These are phyloP conservation scores for Pseudonitzschia pungens DNA, from an alignment of 108 stramenopile genomes.

Conservation along the genomic window DNA sequence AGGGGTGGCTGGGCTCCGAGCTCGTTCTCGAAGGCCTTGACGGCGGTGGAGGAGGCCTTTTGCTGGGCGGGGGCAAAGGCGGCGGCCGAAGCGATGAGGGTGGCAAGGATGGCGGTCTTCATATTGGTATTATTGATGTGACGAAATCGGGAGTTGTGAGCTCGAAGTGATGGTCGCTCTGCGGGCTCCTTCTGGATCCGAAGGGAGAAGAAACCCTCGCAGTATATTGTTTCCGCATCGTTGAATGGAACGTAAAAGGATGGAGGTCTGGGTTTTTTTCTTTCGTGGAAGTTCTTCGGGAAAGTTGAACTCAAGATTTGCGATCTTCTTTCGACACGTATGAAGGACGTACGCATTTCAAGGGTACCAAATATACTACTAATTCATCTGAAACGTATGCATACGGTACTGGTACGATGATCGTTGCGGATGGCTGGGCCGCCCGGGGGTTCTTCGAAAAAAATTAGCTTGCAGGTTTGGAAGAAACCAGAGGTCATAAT, in stretches of 20 bases:
- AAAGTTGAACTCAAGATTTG: slow-evolving; percentile 7
- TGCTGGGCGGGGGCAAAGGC: slow-evolving; percentile 66
- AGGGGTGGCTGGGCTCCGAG: slow-evolving; percentile 78
- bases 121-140: slow-evolving; percentile 30
- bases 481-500: too few relatives aligned
- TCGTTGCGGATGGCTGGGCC: too few relatives aligned
- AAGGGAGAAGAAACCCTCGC: not conserved
- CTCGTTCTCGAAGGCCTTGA: slow-evolving; percentile 71
- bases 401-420: not conserved
- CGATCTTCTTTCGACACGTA: slow-evolving; percentile 3
- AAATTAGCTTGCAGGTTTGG: too few relatives aligned
- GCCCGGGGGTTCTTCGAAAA: too few relatives aligned
- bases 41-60: slow-evolving; percentile 36
- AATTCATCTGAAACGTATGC: too few relatives aligned
- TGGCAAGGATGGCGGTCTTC: slow-evolving; percentile 59
- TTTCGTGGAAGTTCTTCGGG: not conserved
- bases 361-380: not conserved
- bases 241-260: too few relatives aligned
- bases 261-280: not conserved
- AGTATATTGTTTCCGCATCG: too few relatives aligned
- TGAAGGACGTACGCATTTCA: slow-evolving; percentile 1
- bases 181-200: not conserved
- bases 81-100: slow-evolving; percentile 71
- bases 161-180: not conserved
- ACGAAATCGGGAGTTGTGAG: slow-evolving; percentile 1